These are phyloP conservation scores for Tuber microsphaerosporum DNA, from an alignment of 495 filamentous ascomycete genomes.

Conservation along the genomic window DNA sequence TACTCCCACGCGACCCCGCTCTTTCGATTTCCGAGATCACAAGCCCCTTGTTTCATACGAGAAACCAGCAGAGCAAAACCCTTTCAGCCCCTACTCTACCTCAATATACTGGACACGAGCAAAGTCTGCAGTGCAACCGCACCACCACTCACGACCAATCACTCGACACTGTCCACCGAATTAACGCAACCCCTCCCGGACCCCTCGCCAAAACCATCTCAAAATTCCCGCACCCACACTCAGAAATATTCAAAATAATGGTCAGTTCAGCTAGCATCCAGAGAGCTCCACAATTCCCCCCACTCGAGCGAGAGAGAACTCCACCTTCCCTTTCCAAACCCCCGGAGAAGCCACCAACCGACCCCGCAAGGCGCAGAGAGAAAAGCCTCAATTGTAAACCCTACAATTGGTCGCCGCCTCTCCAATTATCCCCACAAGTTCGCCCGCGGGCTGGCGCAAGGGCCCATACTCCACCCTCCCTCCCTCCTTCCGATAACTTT, in stretches of 20 bases:
- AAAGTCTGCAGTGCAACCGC: constrained; percentile 5
- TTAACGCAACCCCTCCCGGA: not conserved
- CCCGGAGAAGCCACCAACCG: not conserved
- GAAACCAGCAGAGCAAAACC: not conserved
- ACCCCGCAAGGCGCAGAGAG: not conserved
- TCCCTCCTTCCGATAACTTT: too few species aligned
- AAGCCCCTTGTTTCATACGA: not conserved
- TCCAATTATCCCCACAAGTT: not conserved
- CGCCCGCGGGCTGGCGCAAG: not conserved
- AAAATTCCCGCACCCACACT: not conserved
- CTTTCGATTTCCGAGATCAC: not conserved
- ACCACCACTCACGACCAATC: not conserved
- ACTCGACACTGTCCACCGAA: not conserved
- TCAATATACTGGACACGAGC: not conserved
- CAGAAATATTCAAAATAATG: not conserved
- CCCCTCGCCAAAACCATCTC: not conserved
- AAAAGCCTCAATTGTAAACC: not conserved
- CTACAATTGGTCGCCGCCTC: not conserved
- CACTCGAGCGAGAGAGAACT: not conserved
- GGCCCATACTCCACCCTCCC: not conserved
- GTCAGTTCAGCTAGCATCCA: not conserved
- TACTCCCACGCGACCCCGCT: not conserved
- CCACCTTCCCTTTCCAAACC: not conserved
- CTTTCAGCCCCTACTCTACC: not conserved
- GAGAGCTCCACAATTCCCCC: not conserved